Evolutionary conservation across 202 grass and related monocot species (phyloP).

Genomic region (Cymbopogon flexuosus): DNA sequence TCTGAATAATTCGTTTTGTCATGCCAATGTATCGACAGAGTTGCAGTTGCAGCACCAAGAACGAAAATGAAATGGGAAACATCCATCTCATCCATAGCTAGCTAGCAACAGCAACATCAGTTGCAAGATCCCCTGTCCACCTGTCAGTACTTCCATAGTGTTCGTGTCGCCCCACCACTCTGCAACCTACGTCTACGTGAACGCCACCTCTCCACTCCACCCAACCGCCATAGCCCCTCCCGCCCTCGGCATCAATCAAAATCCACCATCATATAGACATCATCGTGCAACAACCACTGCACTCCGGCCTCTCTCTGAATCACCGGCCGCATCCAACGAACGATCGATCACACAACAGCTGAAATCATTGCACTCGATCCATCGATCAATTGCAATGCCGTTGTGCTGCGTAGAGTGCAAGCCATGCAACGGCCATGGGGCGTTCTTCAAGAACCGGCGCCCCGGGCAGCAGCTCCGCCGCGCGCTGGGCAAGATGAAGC

Average conservation of each 20-base stretch:
- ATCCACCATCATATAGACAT: constrained; percentile 1
- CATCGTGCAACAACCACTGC: constrained; percentile 5
- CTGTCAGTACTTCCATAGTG: background rate
- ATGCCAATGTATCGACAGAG: background rate
- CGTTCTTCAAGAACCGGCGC: constrained; percentile 37
- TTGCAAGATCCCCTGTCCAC: background rate
- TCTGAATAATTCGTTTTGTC: background rate
- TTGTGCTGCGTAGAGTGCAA: constrained; percentile 44
- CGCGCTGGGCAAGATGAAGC: constrained; percentile 33
- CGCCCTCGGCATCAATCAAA: background rate
- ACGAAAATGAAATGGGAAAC: background rate
- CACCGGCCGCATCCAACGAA: background rate
- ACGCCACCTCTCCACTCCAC: constrained; percentile 14
- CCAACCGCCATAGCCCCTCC: background rate
- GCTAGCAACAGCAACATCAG: background rate
- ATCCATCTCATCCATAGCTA: background rate
- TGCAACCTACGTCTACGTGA: constrained; percentile 39
- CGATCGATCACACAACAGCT: background rate
- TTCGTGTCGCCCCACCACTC: constrained; percentile 13
- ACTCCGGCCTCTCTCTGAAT: background rate
- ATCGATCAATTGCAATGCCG: background rate
- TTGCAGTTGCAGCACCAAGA: background rate
- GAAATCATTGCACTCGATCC: constrained; percentile 6
- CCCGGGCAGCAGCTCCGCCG: constrained; percentile 37
- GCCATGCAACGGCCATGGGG: constrained; percentile 17